Evolutionary conservation across 495 filamentous ascomycete genomes (phyloP).

Genomic region (Aspergillus bertholletiae): DNA sequence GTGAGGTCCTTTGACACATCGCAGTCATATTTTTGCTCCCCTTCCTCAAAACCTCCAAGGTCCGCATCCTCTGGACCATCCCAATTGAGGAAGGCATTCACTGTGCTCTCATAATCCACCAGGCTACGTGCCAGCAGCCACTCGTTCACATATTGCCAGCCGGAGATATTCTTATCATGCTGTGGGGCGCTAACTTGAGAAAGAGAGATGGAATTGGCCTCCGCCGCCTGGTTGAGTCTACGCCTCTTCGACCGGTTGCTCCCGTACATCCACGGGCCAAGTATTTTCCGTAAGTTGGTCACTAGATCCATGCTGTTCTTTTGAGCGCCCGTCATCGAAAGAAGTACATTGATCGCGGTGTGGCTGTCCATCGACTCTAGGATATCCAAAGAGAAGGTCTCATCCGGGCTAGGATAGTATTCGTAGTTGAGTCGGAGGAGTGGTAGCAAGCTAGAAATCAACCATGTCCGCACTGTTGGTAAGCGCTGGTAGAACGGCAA

Average conservation of each 20-base stretch:
- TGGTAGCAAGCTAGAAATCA: slow-evolving; percentile 75
- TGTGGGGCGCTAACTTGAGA: slow-evolving; percentile 19
- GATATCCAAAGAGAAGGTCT: slow-evolving; percentile 55
- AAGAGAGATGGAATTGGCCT: slow-evolving; percentile 27
- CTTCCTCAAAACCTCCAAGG: slow-evolving; percentile 62
- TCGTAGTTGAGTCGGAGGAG: slow-evolving; percentile 79
- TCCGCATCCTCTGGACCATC: slow-evolving; percentile 78
- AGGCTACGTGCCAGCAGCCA: slow-evolving; percentile 71
- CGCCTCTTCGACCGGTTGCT: slow-evolving; percentile 59
- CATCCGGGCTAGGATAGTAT: slow-evolving; percentile 64
- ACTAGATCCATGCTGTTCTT: slow-evolving; percentile 47
- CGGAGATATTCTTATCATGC: slow-evolving; percentile 27
- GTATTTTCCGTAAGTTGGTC: slow-evolving; percentile 68
- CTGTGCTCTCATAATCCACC: slow-evolving; percentile 45
- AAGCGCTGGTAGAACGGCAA: slow-evolving; percentile 71
- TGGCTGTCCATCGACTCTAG: slow-evolving; percentile 53
- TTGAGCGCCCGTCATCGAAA: slow-evolving; percentile 58
- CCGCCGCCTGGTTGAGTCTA: slow-evolving; percentile 39
- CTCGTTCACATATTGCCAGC: slow-evolving; percentile 76
- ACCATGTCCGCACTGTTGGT: slow-evolving; percentile 64
- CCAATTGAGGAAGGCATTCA: slow-evolving; percentile 69
- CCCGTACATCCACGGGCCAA: slow-evolving; percentile 82
- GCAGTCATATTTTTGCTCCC: slow-evolving; percentile 42
- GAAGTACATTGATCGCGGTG: slow-evolving; percentile 61
- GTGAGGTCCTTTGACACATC: slow-evolving; percentile 52